A percentile compares a stretch with the other conserved stretches of the same genome.
Evolutionary conservation across 257 asterid species (phyloP).

Genomic region (Rubia yunnanensis): DNA sequence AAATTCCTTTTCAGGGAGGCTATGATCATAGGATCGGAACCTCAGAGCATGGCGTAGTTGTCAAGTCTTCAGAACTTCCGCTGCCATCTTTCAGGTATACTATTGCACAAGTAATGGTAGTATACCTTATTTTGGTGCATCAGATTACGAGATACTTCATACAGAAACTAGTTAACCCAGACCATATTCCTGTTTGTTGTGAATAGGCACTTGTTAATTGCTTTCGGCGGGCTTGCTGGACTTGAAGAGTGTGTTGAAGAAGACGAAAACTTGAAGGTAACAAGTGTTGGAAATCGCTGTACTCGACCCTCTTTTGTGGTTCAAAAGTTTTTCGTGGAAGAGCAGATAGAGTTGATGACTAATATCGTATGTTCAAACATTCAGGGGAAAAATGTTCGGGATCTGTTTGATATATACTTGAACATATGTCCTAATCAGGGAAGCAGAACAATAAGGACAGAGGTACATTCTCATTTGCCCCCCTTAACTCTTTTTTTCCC

Average conservation of each 20-base stretch:
- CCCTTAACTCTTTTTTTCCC: background rate
- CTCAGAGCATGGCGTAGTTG: slow-evolving; percentile 72
- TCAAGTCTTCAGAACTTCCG: slow-evolving; percentile 57
- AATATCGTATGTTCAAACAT: slow-evolving; percentile 4
- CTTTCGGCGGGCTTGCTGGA: slow-evolving; percentile 99
- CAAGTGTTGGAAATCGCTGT: background rate
- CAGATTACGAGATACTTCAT: background rate
- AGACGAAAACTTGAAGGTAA: slow-evolving; percentile 65
- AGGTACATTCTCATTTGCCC: slow-evolving; percentile 29
- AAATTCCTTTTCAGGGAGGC: slow-evolving; percentile 46
- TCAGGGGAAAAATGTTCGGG: slow-evolving; percentile 64
- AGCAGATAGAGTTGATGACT: background rate
- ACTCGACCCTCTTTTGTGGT: background rate
- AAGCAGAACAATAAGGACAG: slow-evolving; percentile 92
- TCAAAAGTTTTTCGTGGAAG: background rate
- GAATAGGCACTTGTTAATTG: slow-evolving; percentile 79
- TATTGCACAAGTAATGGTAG: background rate
- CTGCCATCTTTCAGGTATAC: slow-evolving; percentile 79
- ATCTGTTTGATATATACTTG: slow-evolving; percentile 57
- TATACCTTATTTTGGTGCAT: background rate
- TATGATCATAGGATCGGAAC: slow-evolving; percentile 87
- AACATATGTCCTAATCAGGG: slow-evolving; percentile 94
- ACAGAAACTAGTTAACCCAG: background rate
- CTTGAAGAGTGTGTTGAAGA: slow-evolving; percentile 90
- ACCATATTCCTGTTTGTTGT: too few species aligned